Evolutionary conservation across 2,329 filamentous ascomycete genomes (phyloP), one percentile per base, ranked within the genome.

Genomic region (Rhinocladiella mackenziei): DNA sequence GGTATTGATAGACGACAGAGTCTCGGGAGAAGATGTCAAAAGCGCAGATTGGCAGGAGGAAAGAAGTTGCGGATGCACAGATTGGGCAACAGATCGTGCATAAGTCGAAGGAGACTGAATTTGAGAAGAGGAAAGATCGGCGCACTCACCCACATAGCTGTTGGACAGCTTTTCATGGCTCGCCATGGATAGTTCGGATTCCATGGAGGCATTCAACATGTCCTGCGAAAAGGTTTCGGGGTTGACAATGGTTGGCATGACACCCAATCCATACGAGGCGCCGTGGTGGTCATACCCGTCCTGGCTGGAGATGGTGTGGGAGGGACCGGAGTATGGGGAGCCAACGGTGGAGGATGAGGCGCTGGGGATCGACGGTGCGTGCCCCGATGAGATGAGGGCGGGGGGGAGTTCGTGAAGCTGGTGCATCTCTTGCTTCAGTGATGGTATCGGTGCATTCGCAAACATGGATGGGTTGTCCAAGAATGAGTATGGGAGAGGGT

Each of bases 291-390:
- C 64, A 78, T 80, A 85, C 48, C 80, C 77, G 33, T 79, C 71
- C 38, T 78, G 72, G 31, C 48, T 45, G 9, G 51, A 39, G 56
- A 71, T 69, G 49, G 76, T 76, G 52, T 75, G 76, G 43, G 75
- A 74, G 57, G 77, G 74, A 51, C 76, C 74, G 1, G 80, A 81
- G 57, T 80, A 77, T 18, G 82, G 82, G 15, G 82, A 86, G 44
- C 80, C 80, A 50, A 81, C 76, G 41, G 77, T 78, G 6, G 82
- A 85, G 1, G 81, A 84, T 5, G 81, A 71, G 3, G 78, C 78
- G 50, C 68, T 71, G 51, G 64, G 65, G 50, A 69, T 61, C 39
- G 83, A 85, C 39, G 70, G 77, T 43, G 65, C 81, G 46, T 78
- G 83, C 17, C 72, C 73, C 48, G 75, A 80, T 49, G 74, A 87